These are phyloP conservation scores for Lantana camara DNA, from an alignment of 257 asterid species.

Conservation along the genomic window DNA sequence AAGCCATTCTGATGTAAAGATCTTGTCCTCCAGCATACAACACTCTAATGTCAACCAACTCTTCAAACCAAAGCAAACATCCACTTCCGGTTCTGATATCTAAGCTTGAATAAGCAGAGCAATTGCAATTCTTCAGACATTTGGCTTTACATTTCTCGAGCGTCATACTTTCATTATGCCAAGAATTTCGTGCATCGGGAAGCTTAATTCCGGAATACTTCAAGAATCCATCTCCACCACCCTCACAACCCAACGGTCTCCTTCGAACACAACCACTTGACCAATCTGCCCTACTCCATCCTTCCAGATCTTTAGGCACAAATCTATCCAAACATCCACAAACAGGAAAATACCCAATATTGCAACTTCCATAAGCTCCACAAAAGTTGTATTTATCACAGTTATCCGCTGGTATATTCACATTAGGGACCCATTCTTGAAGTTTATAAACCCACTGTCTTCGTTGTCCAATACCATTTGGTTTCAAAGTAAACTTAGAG, in stretches of 20 bases:
- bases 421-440: conserved; percentile 26
- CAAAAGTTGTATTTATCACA: conserved; percentile 43
- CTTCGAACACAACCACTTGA: no score
- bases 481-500: conserved; percentile 12
- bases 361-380: no score
- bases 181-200: no score
- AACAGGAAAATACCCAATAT: conserved; percentile 12
- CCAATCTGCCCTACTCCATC: neutral
- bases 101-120: conserved; percentile 6
- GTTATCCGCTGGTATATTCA: conserved; percentile 26
- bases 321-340: conserved; percentile 44
- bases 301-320: conserved; percentile 11
- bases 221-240: no score
- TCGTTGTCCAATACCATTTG: conserved; percentile 12
- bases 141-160: neutral
- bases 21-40: no score
- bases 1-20: no score
- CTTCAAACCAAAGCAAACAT: no score
- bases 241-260: no score
- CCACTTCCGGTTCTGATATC: no score
- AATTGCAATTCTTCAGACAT: neutral
- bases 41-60: no score
- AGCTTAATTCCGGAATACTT: no score
- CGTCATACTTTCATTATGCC: no score
- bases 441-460: conserved; percentile 32